Base-by-base conservation (phyloP, 805 yeast species). In the Saccharomycopsis amapae region DNA sequence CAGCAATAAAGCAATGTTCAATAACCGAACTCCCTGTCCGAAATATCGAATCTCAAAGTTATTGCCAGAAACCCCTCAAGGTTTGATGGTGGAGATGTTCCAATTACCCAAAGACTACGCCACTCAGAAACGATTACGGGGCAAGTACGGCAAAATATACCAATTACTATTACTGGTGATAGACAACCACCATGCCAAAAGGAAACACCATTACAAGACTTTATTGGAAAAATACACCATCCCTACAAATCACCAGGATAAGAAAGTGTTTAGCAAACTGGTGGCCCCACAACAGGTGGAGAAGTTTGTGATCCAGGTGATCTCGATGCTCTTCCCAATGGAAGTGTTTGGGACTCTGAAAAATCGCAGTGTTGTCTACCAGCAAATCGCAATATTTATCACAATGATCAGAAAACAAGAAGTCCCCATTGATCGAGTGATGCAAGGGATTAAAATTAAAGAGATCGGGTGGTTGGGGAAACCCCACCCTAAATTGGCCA, bases 381-480 rank as follows among this genome's bases (percentile, higher is more conserved):
- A 53, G 3, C 58, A 59, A 7, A 54, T 82, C 0, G 60, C 72
- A 0, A 23, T 42, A 2, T 61, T 72, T 24, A 45, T 83, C 0
- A 53, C 56, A 12, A 70, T 24, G 62, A 69, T 0, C 56, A 66
- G 9, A 62, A 62, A 30, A 76, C 72, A 5, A 44, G 46, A 2
- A 32, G 77, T 0, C 44, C 35, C 62, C 0, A 41, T 72, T 0
- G 50, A 55, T 2, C 56, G 62, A 2, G 38, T 78, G 0, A 31
- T 66, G 2, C 52, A 59, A 4, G 62, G 62, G 0, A 55, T 81
- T 5, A 64, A 59, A 39, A 31, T 76, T 0, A 65, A 62, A 4
- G 73, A 72, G 0, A 68, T 85, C 2, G 26, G 45, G 0, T 85
- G 94, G 94, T 54, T 81, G 1, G 72, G 74, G 0, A 64, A 64